These are phyloP conservation scores for Ogataea pini DNA, from an alignment of 805 yeast species.

Conservation along the genomic window DNA sequence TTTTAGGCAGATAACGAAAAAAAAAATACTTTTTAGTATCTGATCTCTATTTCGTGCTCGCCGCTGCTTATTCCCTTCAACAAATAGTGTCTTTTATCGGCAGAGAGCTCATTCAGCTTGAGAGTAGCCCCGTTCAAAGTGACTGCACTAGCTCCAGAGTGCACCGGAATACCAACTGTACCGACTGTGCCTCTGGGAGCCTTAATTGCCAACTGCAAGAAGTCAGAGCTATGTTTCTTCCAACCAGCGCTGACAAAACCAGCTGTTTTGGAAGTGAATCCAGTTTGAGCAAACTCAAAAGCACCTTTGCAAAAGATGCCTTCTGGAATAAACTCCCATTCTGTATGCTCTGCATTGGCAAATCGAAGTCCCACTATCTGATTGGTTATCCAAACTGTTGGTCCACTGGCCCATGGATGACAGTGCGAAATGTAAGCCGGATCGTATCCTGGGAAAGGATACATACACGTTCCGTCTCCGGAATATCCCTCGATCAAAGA, in stretches of 20 bases:
- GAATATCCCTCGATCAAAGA: conserved; percentile 4
- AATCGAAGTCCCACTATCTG: conserved; percentile 3
- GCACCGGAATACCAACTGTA: conserved; percentile 2
- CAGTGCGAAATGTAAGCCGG: conserved; percentile 8
- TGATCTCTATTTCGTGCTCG: background rate
- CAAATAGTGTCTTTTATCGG: background rate
- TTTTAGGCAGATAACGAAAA: background rate
- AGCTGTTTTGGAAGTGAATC: conserved; percentile 3
- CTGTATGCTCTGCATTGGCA: conserved; percentile 1
- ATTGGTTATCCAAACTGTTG: conserved; percentile 5
- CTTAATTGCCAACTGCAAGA: background rate
- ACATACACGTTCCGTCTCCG: conserved; percentile 5
- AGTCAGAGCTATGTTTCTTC: background rate
- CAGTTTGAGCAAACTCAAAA: conserved; percentile 4
- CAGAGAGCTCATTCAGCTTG: background rate
- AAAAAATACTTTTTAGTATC: background rate
- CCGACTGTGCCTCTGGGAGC: background rate
- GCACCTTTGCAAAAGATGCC: conserved; percentile 1
- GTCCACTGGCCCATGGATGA: conserved; percentile 7
- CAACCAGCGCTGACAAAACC: conserved; percentile 5
- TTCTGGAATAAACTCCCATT: background rate
- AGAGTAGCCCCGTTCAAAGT: background rate
- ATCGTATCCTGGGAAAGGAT: conserved; percentile 6
- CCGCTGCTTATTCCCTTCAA: background rate
- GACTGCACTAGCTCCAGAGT: background rate